Conservation (phyloP, 1,139 yeast species). For the Pichia terricola region DNA sequence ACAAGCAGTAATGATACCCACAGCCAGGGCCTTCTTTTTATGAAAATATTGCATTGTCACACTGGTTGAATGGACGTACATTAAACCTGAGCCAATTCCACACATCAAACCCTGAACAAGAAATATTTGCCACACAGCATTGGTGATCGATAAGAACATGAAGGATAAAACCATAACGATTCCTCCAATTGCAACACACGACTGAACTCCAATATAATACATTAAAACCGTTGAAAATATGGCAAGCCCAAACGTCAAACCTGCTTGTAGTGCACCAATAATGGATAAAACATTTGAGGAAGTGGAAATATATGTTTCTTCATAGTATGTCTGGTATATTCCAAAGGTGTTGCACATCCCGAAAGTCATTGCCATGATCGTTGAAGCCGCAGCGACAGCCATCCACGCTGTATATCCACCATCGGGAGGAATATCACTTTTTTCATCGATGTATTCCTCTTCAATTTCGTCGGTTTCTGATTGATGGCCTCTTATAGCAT, state of each 20-base stretch:
- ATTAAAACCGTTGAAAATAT: conserved; percentile 35
- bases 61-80: conserved; percentile 34
- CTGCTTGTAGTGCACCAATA: conserved; percentile 25
- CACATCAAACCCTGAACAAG: conserved; percentile 44
- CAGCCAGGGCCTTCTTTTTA: conserved; percentile 44
- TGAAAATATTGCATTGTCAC: conserved; percentile 46
- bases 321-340: conserved; percentile 40
- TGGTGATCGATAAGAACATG: conserved; percentile 30
- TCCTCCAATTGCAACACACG: conserved; percentile 34
- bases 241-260: conserved; percentile 25
- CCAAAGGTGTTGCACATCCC: conserved; percentile 49
- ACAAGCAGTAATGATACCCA: conserved; percentile 51
- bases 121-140: conserved; percentile 41
- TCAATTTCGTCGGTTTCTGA: neutral
- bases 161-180: conserved; percentile 33
- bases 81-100: conserved; percentile 39
- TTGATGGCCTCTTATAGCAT: neutral
- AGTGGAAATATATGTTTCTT: conserved; percentile 19
- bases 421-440: conserved; percentile 1
- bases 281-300: conserved; percentile 21
- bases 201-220: conserved; percentile 31
- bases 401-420: conserved; percentile 10
- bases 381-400: conserved; percentile 17
- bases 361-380: conserved; percentile 38
- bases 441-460: neutral